Evolutionary conservation across 495 filamentous ascomycete genomes (phyloP), one percentile per base, ranked within the genome.

Genomic region (Annulohypoxylon bovei): DNA sequence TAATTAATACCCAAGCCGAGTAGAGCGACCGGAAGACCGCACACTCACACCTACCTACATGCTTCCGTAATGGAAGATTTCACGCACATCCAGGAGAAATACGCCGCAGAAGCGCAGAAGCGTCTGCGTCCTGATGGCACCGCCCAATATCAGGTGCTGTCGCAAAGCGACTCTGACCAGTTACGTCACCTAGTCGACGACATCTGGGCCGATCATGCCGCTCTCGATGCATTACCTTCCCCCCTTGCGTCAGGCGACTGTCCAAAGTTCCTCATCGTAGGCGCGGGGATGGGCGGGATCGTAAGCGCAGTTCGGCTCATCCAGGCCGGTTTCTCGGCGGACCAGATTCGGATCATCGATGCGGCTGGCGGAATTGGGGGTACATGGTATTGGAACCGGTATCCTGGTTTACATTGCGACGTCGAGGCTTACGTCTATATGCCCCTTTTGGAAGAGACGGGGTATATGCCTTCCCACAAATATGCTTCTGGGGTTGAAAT

Each of bases 371-470:
- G 82, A 7, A 81, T 84, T 23, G 85, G 85, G 7, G 85, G 85
- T 1, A 87, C 83, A 0, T 88, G 85, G 85, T 88, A 82, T 58
- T 87, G 84, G 84, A 87, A 88, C 63, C 77, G 84, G 8, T 87
- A 85, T 54, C 85, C 85, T 0, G 85, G 85, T 0, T 62, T 85
- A 6, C 77, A 77, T 46, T 86, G 85, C 70, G 85, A 88, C 47
- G 67, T 85, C 44, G 85, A 88, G 73, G 75, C 79, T 40, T 86
- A 85, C 60, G 58, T 74, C 5, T 87, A 87, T 64, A 65, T 90
- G 76, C 87, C 88, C 0, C 70, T 87, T 11, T 75, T 90, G n/a
- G 88, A 90, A 40, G 88, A 89, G 71, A 89, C 81, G 3, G 86
- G 83, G 0, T 89, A 86, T 65, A 77, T 88, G 56, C 88, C 87